These are phyloP conservation scores for Ustilago nuda DNA, from an alignment of 1,284 basidiomycete genomes.

Conservation along the genomic window DNA sequence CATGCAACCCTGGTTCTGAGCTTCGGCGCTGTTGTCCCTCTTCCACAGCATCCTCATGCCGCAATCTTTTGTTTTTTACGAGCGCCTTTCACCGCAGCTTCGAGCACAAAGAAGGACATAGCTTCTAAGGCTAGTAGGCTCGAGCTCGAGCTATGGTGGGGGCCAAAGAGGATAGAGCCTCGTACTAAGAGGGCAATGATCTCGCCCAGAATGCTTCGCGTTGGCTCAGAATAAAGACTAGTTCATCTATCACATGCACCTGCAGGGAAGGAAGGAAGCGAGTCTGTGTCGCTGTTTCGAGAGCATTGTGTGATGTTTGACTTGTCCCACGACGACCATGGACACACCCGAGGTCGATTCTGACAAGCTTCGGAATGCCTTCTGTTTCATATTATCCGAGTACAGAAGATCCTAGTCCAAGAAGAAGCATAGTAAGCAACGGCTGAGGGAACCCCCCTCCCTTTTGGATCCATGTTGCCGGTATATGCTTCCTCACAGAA, in stretches of 20 bases:
- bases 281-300: not conserved
- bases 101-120: no score
- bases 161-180: not conserved
- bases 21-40: not conserved
- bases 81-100: no score
- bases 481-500: not conserved
- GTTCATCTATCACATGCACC: not conserved
- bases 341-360: not conserved
- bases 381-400: not conserved
- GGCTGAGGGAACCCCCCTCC: not conserved
- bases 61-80: no score
- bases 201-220: not conserved
- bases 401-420: not conserved
- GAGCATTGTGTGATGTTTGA: not conserved
- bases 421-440: not conserved
- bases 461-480: not conserved
- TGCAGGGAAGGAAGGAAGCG: not conserved
- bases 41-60: not conserved
- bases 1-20: not conserved
- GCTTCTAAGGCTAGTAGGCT: not conserved
- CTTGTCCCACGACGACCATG: conserved; percentile 2
- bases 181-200: not conserved
- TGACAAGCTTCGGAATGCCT: not conserved
- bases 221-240: not conserved
- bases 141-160: not conserved